Evolutionary conservation across 352 stramenopile genomes (phyloP), one percentile per base, ranked within the genome.

Genomic region (Vaucheria bursata): DNA sequence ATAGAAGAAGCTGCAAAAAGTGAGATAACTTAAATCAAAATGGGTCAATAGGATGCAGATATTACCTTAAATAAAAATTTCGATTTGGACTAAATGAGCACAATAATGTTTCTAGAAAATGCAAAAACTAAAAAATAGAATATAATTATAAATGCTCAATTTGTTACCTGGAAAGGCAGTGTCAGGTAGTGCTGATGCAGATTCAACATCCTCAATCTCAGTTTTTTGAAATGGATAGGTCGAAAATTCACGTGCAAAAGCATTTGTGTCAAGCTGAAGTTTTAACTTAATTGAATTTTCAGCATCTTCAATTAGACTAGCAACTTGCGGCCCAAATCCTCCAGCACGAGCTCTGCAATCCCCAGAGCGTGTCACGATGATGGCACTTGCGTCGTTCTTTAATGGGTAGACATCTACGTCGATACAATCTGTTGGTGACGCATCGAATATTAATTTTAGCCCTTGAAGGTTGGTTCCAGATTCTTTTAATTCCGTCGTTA

Each of bases 231-330:
- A n/a, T n/a, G n/a, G n/a, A n/a, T n/a, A n/a, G n/a, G n/a, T n/a
- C n/a, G n/a, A n/a, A n/a, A n/a, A n/a, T n/a, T n/a, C 7, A 34
- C 53, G 53, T 2, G 53, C 53, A 68, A 68, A 68, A 34, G 53
- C 53, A 7, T 68, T 34, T 7, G 31, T 37, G 53, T 68, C 53
- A 31, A 68, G 53, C 53, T 68, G 53, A 31, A 68, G 8, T 34
- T 68, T 78, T 5, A 81, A 50, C 77, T 79, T 82, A 45, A 82
- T 82, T 12, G 69, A 45, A 1, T 82, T 73, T 18, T 82, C 77
- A 25, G 77, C 29, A n/a, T 82, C 50, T 4, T 73, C 8, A 8
- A 82, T 36, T 8, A 82, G 71, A 32, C 70, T 73, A 8, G 77
- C 77, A 18, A 82, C 75, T 45, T 82, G 77, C 32, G 68, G 68